Percentiles rank a stretch among this genome's conserved stretches.
Conservation (phyloP, 176 grass and related monocot species). For the Thalia dealbata region DNA sequence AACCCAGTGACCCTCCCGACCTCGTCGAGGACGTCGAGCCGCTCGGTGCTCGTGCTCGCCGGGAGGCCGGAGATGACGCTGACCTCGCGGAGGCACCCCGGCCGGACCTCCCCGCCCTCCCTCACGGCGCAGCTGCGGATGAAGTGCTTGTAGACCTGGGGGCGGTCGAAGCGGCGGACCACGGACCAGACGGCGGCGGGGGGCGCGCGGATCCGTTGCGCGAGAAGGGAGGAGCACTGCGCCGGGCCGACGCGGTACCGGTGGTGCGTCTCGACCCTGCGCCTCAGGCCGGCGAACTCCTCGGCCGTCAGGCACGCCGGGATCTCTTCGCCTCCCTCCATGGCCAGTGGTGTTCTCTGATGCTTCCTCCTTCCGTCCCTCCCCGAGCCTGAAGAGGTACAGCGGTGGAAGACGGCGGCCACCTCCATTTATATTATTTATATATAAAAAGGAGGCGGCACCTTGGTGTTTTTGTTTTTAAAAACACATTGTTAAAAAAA, state of each 20-base stretch:
- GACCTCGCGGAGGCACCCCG: conserved; percentile 40
- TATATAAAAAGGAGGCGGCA: too few relatives aligned
- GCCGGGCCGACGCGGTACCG: background rate
- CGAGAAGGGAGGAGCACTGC: conserved; percentile 49
- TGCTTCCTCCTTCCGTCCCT: too few relatives aligned
- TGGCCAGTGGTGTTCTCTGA: too few relatives aligned
- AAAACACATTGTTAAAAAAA: too few relatives aligned
- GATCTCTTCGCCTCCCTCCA: background rate
- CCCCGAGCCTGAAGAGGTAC: too few relatives aligned
- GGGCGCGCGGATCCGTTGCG: conserved; percentile 36
- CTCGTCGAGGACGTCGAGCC: conserved; percentile 76
- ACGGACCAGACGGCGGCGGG: conserved; percentile 64
- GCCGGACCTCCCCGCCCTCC: conserved; percentile 34
- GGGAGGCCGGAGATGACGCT: conserved; percentile 56
- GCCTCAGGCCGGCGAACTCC: background rate
- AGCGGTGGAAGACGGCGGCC: too few relatives aligned
- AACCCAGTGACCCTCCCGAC: conserved; percentile 53
- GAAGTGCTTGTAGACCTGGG: conserved; percentile 78
- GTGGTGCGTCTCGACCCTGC: background rate
- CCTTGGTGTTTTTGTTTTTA: too few relatives aligned
- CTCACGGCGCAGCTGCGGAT: conserved; percentile 53
- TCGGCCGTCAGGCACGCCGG: background rate
- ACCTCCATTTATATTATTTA: too few relatives aligned
- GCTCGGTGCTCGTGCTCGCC: conserved; percentile 44
- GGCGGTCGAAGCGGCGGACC: conserved; percentile 70